Conservation (phyloP, 768 basidiomycete species). For the Krasilnikovozyma curviuscula region DNA sequence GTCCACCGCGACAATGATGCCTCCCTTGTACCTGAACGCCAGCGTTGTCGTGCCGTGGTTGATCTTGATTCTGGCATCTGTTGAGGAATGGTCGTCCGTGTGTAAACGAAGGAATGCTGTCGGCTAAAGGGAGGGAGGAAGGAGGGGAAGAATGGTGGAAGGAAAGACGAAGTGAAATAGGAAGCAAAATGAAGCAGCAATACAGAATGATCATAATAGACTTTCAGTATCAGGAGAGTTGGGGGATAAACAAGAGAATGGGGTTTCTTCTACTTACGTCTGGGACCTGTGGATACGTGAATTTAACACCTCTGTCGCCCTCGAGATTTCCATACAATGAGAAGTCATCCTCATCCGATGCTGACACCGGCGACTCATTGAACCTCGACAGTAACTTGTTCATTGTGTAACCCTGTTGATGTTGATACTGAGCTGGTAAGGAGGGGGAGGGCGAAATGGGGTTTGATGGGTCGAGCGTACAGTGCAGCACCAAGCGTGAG, state of each 20-base stretch:
- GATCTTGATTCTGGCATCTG: slow-evolving; percentile 88
- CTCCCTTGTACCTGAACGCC: slow-evolving; percentile 88
- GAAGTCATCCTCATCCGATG: neutral
- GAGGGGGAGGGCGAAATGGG: too few relatives aligned
- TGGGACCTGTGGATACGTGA: slow-evolving; percentile 4
- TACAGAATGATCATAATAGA: neutral
- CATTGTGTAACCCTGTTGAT: too few relatives aligned
- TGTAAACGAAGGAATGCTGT: slow-evolving; percentile 75
- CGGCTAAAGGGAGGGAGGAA: slow-evolving; percentile 38
- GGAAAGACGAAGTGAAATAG: neutral
- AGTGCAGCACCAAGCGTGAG: too few relatives aligned
- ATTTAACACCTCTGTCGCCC: slow-evolving; percentile 8
- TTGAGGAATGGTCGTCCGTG: slow-evolving; percentile 89
- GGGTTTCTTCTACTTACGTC: slow-evolving; percentile 2
- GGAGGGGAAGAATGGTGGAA: neutral
- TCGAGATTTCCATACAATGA: slow-evolving; percentile 8
- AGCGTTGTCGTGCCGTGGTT: slow-evolving; percentile 96
- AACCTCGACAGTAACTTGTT: too few relatives aligned
- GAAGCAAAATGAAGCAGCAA: neutral
- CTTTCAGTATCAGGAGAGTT: too few relatives aligned
- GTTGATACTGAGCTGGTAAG: too few relatives aligned
- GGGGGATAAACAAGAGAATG: neutral
- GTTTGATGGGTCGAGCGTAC: too few relatives aligned
- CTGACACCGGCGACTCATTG: too few relatives aligned
- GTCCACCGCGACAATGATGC: slow-evolving; percentile 98